Base-by-base conservation (phyloP, 83 land plant genomes). In the Picea mariana region DNA sequence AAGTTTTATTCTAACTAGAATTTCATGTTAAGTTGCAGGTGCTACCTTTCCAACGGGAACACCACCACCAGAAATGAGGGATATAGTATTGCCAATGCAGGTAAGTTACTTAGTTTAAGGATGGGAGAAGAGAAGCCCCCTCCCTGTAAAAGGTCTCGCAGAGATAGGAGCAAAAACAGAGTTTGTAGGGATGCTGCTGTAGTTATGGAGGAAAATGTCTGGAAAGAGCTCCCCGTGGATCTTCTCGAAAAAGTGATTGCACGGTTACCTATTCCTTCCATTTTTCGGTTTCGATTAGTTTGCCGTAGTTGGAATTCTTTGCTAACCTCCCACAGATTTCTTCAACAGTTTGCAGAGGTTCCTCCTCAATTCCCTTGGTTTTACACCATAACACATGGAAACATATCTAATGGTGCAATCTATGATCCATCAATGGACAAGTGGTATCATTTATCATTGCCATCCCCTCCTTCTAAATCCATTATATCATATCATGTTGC, bases 171-270 rank as follows among this genome's bases (percentile, higher is more conserved):
- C 21, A 78, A 78, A 23, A n/a, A 55, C 60, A 66, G 8, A 66
- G 21, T 66, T 66, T 24, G 27, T 24, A 66, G 12, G 27, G 68
- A 66, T n/a, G 18, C 11, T 44, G 18, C 27, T 44, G 59, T 47
- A 78, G 80, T 16, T 20, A 78, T 78, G 80, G 80, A 78, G 24
- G 62, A 44, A 52, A 26, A 49, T 55, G 18, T 78, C 61, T 78
- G 80, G 80, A 78, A 52, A 55, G 63, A 78, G 16, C 26, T 78
- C 26, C 80, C 80, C 20, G 66, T 18, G 27, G 80, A 78, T 9
- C 24, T 78, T 18, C 18, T 78, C 18, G 80, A 78, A 52, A 58
- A 16, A 42, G 80, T 78, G 27, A 78, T 42, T 55, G 64, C 80
- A 52, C 49, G 61, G 60, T 55, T 78, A 26, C 80, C 80, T 58